Base-by-base conservation (phyloP, 2,329 filamentous ascomycete species). In the Scytalidium sp. region DNA sequence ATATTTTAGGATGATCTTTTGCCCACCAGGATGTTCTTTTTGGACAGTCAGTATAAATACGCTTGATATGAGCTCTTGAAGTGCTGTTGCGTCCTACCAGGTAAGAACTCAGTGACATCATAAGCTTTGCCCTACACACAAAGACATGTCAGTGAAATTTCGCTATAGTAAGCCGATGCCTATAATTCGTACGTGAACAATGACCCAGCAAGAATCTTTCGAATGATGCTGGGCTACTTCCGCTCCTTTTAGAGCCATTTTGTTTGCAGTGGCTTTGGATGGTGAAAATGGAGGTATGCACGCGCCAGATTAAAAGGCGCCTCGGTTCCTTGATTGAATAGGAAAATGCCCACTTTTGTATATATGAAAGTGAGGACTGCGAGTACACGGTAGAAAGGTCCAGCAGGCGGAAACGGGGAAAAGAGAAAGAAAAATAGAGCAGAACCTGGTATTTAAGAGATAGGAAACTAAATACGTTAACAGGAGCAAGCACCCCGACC, bases 1-100 rank as follows among this genome's bases (percentile, higher is more conserved):
- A 72, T 97, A 96, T 74, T 96, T 96, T 57, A 99, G 80, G 63
- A 99, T 97, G 67, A 97, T 95, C 66, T 93, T 94, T 58, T 84
- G 79, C 32, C 90, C 92, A 53, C 92, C 92, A 20, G 92, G 92
- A 64, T 96, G 91, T 68, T 96, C 90, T 84, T 40, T 41, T 21
- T 44, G 43, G 51, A 46, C 23, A 23, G 40, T 49, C 50, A 49
- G 49, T 50, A 56, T 7, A 7, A 29, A 29, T 13, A 29, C 41
- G 49, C 13, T 36, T 49, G 21, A 22, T 29, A 10, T 53, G 17
- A 20, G 21, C 19, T 41, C 46, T 15, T 11, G 32, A 22, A 32
- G 40, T 29, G 22, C n/a, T 7, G 13, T 49, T 48, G 49, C 22
- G 20, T 64, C 69, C 47, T 67, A 84, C 85, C 85, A 47, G 88